Percentiles rank a stretch among this genome's conserved stretches.
phyloP scores from a whole-genome alignment of 495 filamentous ascomycete genomes.

The Penicillium daleae region DNA sequence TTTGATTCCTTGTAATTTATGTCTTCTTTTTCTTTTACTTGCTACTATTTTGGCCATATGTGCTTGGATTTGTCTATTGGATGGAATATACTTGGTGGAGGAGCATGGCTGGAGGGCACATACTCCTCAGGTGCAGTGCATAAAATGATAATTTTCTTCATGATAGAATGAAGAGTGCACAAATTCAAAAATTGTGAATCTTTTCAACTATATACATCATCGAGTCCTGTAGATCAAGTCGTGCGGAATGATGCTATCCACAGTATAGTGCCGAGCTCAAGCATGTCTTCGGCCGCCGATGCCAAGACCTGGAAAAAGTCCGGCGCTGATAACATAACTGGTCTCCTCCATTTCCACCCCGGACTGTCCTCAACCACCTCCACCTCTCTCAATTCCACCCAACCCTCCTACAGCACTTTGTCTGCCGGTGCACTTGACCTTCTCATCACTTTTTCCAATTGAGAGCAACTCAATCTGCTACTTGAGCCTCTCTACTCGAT shows the following conservation, averaged over 20 bases:
- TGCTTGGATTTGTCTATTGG: neutral
- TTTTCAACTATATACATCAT: neutral
- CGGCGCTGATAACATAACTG: slow-evolving; percentile 27
- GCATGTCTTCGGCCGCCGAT: slow-evolving; percentile 5
- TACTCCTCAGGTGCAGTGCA: neutral
- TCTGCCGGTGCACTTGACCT: neutral
- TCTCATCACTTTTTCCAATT: neutral
- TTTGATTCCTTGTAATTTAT: neutral
- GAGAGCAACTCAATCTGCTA: neutral
- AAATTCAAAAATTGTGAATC: neutral
- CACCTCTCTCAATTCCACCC: neutral
- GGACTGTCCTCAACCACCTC: slow-evolving; percentile 6
- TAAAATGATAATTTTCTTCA: neutral
- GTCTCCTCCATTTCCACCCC: slow-evolving; percentile 4
- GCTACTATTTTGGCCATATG: neutral
- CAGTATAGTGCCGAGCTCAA: neutral
- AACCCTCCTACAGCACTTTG: slow-evolving; percentile 5
- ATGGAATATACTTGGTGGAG: neutral
- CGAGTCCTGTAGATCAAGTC: neutral
- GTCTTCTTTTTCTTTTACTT: neutral
- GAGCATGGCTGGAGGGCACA: neutral
- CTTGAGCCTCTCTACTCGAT: neutral
- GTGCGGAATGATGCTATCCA: neutral
- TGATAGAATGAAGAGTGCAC: neutral
- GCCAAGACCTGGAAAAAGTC: slow-evolving; percentile 40